Evolutionary conservation across 495 filamentous ascomycete genomes (phyloP), one percentile per base, ranked within the genome.

Genomic region (Achaetomiella virescens): DNA sequence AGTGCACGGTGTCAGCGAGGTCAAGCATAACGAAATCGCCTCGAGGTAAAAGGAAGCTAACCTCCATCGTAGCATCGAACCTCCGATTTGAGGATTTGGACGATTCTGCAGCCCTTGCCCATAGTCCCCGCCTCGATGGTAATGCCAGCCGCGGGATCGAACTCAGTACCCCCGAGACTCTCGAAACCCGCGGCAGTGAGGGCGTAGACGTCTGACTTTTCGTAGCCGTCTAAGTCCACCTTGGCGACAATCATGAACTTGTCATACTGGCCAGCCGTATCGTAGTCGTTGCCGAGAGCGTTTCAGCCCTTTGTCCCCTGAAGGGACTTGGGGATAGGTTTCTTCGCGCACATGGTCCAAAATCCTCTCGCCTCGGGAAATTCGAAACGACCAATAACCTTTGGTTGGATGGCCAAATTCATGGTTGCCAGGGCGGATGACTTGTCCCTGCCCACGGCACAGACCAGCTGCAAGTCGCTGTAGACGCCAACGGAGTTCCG

Each of bases 1-100:
- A n/a, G 54, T 20, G 60, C 24, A 21, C 14, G 6, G 15, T 7
- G 44, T 61, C 35, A 55, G 45, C 50, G 48, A 64, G 58, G 57
- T 15, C 42, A 35, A 42, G 43, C 48, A 48, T 52, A 62, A 58
- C 43, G 40, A 36, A 9, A 25, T 46, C 33, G 15, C 17, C 20
- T 1, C 36, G 11, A 17, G 15, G 29, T 5, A 17, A 20, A 17
- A 20, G 8, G 21, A 20, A 35, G 74, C 84, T 79, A 74, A 95
- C 90, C 85, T 67, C 82, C 84, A 66, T 97, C 91, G 64, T 95
- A 97, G 53, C 83, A 88, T 43, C 91, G 78, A 14, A 98, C 82
- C 61, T 97, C 91, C 27, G 82, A 87, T 57, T 81, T 85, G 35
- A 95, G 74, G 15, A 96, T 83, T 64, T 97, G 93, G 14, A 97